phyloP scores from a whole-genome alignment of 495 filamentous ascomycete species.

The Platismatia glauca region DNA sequence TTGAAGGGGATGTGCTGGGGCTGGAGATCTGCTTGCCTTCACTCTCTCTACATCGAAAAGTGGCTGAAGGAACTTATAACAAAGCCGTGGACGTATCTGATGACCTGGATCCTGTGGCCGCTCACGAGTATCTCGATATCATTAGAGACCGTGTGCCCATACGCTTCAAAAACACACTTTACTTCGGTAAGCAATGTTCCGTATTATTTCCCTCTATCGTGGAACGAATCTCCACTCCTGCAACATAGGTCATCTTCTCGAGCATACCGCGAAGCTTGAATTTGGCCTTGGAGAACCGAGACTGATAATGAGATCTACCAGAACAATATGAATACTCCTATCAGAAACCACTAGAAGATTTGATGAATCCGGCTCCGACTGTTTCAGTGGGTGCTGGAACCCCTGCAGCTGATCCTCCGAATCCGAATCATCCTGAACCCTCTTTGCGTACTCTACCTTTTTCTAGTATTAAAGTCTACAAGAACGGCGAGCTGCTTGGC shows the following conservation, averaged over 20 bases:
- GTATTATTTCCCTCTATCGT: not conserved
- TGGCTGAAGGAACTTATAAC: conserved; percentile 82
- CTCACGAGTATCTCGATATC: conserved; percentile 53
- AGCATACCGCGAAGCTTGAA: not conserved
- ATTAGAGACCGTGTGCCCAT: conserved; percentile 93
- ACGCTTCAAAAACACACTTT: conserved; percentile 82
- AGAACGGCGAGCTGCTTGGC: conserved; percentile 81
- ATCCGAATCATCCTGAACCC: conserved; percentile 62
- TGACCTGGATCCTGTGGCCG: conserved; percentile 42
- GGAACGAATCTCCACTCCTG: not conserved
- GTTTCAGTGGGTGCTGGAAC: conserved; percentile 25
- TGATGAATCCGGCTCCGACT: conserved; percentile 64
- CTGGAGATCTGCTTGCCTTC: conserved; percentile 86
- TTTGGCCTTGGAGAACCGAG: not conserved
- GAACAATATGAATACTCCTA: conserved; percentile 88
- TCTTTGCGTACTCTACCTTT: conserved; percentile 75
- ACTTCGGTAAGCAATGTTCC: conserved; percentile 41
- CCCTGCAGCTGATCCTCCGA: conserved; percentile 42
- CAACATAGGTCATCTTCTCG: not conserved
- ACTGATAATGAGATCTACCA: not conserved
- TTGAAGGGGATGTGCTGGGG: conserved; percentile 88
- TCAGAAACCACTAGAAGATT: conserved; percentile 80
- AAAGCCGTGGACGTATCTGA: conserved; percentile 59
- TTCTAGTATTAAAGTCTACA: conserved; percentile 80
- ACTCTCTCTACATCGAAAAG: conserved; percentile 70